Base-by-base conservation (phyloP, 805 yeast genomes). In the Lachancea thermotolerans region DNA sequence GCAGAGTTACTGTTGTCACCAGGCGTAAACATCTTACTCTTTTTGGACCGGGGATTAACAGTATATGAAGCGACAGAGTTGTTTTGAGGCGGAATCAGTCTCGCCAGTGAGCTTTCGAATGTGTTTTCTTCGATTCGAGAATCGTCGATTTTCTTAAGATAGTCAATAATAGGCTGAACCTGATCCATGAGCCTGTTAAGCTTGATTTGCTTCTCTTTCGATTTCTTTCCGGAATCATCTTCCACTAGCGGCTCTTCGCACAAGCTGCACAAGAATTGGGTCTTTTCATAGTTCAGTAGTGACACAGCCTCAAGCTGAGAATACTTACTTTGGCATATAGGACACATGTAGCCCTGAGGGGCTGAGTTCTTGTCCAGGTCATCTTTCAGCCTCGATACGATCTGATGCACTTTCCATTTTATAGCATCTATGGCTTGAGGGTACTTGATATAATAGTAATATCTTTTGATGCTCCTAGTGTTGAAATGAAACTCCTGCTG, bases 381-480 rank as follows among this genome's bases (percentile, higher is more conserved):
- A 51, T 84, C 86, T 59, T 87, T 87, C 45, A 90, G 72, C 44
- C 73, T 64, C 54, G 82, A 82, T 11, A 87, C 97, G 25, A 93
- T 75, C 39, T 85, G 78, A 62, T 91, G 96, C 48, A 91, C 85
- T 59, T 90, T 89, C 98, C 98, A 93, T 66, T 93, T 93, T 60
- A 93, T 80, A 3, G 96, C 80, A 67, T 93, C 99, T 35, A 93
- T 86, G 0, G 98, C 95, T 63, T 89, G 95, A 2, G 96, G 87
- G 60, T 78, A 79, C 59, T 88, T 96, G 44, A 91, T 82, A 64
- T 78, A 93, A 67, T 83, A 93, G 57, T 88, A 88, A 2, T 91
- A 84, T 55, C 90, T 75, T 21, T 82, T 76, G 39, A 81, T 79
- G 45, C 83, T 77, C 50, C 96, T 73, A 49, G 71, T 69, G 46